Evolutionary conservation across 1,284 basidiomycete genomes (phyloP).

Genomic region (Heterobasidion parviporum): DNA sequence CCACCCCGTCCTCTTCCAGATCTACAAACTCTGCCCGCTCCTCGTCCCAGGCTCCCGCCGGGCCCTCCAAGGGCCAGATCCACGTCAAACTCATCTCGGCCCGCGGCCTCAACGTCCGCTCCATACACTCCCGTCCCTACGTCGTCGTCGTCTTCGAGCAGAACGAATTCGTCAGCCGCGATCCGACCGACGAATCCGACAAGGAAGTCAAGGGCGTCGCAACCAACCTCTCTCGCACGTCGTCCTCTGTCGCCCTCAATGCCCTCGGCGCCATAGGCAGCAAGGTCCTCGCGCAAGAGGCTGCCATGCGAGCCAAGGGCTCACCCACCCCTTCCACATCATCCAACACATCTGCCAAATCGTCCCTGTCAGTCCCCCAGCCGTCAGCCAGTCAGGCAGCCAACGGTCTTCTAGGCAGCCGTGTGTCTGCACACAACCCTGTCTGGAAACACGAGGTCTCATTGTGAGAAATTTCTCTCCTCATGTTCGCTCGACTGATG

Average conservation of each 20-base stretch:
- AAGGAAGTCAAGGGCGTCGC: conserved; percentile 81
- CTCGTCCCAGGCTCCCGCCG: conserved; percentile 18
- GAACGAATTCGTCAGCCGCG: conserved; percentile 94
- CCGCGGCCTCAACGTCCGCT: conserved; percentile 73
- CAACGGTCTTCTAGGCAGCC: conserved; percentile 47
- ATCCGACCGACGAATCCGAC: conserved; percentile 82
- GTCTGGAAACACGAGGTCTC: conserved; percentile 99
- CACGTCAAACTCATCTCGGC: conserved; percentile 95
- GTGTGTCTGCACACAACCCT: conserved; percentile 76
- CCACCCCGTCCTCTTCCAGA: conserved; percentile 22
- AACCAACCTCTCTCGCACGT: conserved; percentile 48
- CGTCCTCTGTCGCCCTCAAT: conserved; percentile 54
- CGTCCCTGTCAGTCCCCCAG: conserved; percentile 15
- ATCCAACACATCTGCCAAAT: conserved; percentile 12
- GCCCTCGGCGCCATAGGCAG: conserved; percentile 64
- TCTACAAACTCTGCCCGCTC: conserved; percentile 26
- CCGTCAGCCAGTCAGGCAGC: conserved; percentile 22
- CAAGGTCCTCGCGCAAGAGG: conserved; percentile 33
- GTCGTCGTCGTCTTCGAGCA: conserved; percentile 98
- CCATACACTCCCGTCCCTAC: conserved; percentile 73
- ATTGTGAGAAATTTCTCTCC: conserved; percentile 55
- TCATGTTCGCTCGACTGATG: conserved; percentile 2
- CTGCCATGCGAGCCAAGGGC: conserved; percentile 20
- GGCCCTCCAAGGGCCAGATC: conserved; percentile 69
- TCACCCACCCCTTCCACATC: conserved; percentile 34